phyloP scores from a whole-genome alignment of 2,329 filamentous ascomycete species.

The Botrytis squamosa region DNA sequence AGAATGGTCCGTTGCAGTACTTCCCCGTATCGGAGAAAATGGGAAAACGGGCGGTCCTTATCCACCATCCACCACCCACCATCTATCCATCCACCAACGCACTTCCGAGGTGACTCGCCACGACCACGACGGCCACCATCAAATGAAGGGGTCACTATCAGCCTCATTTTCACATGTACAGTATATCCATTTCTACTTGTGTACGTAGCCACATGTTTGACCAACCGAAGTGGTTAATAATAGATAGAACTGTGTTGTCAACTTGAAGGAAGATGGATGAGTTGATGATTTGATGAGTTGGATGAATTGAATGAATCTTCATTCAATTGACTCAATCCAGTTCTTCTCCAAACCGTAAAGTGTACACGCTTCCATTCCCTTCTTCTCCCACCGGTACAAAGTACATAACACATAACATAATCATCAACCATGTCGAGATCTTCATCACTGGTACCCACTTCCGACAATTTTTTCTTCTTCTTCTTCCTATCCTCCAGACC shows the following conservation, averaged over 20 bases:
- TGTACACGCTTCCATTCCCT: neutral
- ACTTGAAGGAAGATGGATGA: neutral
- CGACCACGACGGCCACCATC: conserved; percentile 5
- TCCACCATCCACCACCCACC: neutral
- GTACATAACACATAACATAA: neutral
- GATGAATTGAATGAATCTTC: neutral
- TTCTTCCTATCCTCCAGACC: neutral
- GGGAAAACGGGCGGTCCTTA: neutral
- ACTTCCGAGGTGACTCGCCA: conserved; percentile 1
- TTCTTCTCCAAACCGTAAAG: neutral
- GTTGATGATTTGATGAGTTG: too few species aligned
- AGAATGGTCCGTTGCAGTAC: conserved; percentile 9
- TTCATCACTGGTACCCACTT: conserved; percentile 5
- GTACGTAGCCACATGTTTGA: neutral
- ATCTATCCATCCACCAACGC: conserved; percentile 2
- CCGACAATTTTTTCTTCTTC: neutral
- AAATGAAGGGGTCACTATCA: conserved; percentile 1
- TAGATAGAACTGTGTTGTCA: conserved; percentile 16
- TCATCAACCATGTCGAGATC: conserved; percentile 8
- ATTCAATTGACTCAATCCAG: neutral
- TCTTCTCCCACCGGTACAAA: neutral
- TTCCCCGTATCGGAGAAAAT: conserved; percentile 2
- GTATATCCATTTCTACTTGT: conserved; percentile 1
- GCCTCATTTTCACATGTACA: neutral
- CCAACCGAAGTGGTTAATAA: conserved; percentile 8